These are phyloP conservation scores for Trypanosoma avium DNA, from an alignment of 208 protist species.

Conservation along the genomic window DNA sequence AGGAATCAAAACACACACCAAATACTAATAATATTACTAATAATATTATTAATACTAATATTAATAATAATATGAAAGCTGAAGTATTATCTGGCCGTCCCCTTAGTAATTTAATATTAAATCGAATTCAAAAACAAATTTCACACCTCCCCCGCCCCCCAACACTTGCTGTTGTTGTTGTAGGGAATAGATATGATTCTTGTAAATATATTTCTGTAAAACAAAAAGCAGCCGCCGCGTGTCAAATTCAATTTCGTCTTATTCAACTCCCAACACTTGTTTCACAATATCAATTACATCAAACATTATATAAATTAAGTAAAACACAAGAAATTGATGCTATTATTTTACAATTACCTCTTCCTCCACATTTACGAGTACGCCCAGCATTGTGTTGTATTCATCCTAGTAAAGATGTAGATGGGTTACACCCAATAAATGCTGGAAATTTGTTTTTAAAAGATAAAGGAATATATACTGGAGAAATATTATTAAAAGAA, in stretches of 20 bases:
- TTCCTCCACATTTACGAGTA: slow-evolving; percentile 90
- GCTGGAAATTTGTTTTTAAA: slow-evolving; percentile 78
- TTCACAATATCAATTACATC: slow-evolving; percentile 38
- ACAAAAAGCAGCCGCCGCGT: slow-evolving; percentile 37
- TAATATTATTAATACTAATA: slow-evolving; percentile 20
- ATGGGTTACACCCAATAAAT: slow-evolving; percentile 93
- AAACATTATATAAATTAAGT: slow-evolving; percentile 38
- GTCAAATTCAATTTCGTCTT: slow-evolving; percentile 46
- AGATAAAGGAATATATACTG: slow-evolving; percentile 51
- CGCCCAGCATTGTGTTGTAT: slow-evolving; percentile 59
- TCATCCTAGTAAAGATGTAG: slow-evolving; percentile 85
- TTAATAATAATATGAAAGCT: slow-evolving; percentile 13
- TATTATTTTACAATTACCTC: slow-evolving; percentile 93
- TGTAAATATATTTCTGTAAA: slow-evolving; percentile 82
- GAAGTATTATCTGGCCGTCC: slow-evolving; percentile 45
- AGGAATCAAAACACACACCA: not conserved
- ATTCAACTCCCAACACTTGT: slow-evolving; percentile 32
- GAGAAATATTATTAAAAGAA: no score
- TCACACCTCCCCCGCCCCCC: slow-evolving; percentile 41
- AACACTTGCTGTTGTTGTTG: slow-evolving; percentile 92
- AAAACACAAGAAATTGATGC: slow-evolving; percentile 42
- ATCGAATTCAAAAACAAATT: slow-evolving; percentile 35
- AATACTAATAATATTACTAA: not conserved
- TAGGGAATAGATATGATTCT: slow-evolving; percentile 85
- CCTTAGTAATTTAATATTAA: slow-evolving; percentile 41